A percentile compares a stretch with the other conserved stretches of the same genome.
These are phyloP conservation scores for Cnidoscolus chayamansa DNA, from an alignment of 441 rosid genomes.

Conservation along the genomic window DNA sequence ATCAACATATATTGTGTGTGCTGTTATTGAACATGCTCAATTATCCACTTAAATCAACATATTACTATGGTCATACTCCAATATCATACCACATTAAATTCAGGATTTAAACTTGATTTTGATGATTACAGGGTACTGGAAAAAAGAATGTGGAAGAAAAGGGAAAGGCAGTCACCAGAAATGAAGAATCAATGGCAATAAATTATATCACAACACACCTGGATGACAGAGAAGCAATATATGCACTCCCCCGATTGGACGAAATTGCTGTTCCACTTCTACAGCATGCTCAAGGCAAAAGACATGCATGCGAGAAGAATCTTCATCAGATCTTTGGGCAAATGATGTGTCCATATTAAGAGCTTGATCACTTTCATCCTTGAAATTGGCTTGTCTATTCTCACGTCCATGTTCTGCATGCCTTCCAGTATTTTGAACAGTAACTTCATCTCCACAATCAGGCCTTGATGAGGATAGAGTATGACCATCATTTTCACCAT, in stretches of 20 bases:
- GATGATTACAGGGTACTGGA: background rate
- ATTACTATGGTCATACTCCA: background rate
- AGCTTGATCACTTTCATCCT: constrained; percentile 33
- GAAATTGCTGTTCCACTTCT: constrained; percentile 82
- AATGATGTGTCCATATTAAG: constrained; percentile 30
- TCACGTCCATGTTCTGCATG: constrained; percentile 29
- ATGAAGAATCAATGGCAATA: constrained; percentile 4
- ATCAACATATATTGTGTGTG: background rate
- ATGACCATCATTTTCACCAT: constrained; percentile 29
- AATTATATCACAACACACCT: constrained; percentile 40
- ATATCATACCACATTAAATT: background rate
- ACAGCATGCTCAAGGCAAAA: constrained; percentile 98
- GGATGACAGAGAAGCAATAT: constrained; percentile 87
- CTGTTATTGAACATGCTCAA: background rate
- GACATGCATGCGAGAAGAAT: constrained; percentile 79
- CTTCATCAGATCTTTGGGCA: constrained; percentile 56
- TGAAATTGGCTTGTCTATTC: constrained; percentile 20
- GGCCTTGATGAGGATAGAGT: constrained; percentile 20
- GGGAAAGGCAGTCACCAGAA: background rate
- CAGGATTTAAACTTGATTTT: background rate
- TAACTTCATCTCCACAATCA: constrained; percentile 32
- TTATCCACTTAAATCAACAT: background rate
- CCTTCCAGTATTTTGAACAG: constrained; percentile 30
- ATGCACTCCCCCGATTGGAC: constrained; percentile 68
- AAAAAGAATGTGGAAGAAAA: background rate